Conservation (phyloP, 805 yeast genomes). For the Naumovozyma castellii region DNA sequence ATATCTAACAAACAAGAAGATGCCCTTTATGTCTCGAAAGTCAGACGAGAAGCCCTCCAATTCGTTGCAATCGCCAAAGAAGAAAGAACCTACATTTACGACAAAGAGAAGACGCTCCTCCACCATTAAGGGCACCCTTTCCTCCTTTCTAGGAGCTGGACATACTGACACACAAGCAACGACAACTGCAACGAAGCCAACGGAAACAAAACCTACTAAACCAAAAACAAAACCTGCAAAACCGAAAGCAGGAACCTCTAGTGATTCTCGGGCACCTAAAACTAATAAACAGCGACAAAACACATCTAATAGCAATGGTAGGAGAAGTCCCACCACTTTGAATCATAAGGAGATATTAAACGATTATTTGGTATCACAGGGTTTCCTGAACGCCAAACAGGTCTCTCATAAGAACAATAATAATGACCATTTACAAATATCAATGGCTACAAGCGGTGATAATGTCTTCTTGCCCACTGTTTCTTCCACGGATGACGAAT, state of each 20-base stretch:
- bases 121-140: constrained; percentile 19
- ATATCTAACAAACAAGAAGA: too few species aligned
- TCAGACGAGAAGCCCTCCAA: background rate
- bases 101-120: constrained; percentile 14
- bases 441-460: constrained; percentile 30
- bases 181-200: constrained; percentile 1
- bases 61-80: background rate
- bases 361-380: constrained; percentile 23
- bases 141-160: constrained; percentile 13
- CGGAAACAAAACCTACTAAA: background rate
- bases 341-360: constrained; percentile 10
- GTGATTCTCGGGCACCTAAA: background rate
- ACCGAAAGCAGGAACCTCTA: too few species aligned
- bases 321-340: background rate
- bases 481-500: constrained; percentile 28
- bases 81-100: background rate
- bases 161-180: background rate
- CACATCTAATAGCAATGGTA: background rate
- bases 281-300: constrained; percentile 3
- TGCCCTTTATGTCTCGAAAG: background rate
- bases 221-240: too few species aligned
- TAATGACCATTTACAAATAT: constrained; percentile 14
- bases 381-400: constrained; percentile 18
- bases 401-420: constrained; percentile 10
- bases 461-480: constrained; percentile 30